Percentiles rank a stretch among this genome's conserved stretches.
These are phyloP conservation scores for Leccinum colubrinum DNA, from an alignment of 1,284 basidiomycete species.

Conservation along the genomic window DNA sequence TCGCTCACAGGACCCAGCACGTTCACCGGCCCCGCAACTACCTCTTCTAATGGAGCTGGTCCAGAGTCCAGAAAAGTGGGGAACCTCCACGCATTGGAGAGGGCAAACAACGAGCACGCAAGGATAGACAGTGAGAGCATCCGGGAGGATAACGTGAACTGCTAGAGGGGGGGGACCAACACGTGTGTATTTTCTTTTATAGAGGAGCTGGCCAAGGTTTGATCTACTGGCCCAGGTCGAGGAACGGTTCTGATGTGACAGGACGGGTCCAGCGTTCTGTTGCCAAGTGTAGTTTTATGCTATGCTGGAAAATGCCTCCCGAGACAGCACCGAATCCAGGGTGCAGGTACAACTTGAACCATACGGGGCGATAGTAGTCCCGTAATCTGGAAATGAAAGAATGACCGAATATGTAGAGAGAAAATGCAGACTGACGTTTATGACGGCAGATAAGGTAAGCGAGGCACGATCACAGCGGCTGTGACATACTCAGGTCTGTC, in stretches of 20 bases:
- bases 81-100: background rate
- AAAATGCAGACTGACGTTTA: background rate
- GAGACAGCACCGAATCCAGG: background rate
- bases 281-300: background rate
- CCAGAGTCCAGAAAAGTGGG: background rate
- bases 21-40: background rate
- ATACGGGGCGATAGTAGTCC: background rate
- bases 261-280: background rate
- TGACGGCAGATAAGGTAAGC: background rate
- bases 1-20: conserved; percentile 18
- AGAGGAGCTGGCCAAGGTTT: background rate
- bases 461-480: background rate
- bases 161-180: background rate
- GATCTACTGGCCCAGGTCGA: background rate
- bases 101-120: background rate
- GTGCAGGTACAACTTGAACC: background rate
- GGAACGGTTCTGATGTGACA: background rate
- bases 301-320: background rate
- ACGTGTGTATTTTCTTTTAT: conserved; percentile 13
- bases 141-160: background rate
- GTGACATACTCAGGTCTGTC: background rate
- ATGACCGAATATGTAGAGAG: too few species aligned
- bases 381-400: background rate
- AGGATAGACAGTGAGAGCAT: background rate
- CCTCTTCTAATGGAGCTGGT: background rate